Percentiles rank a stretch among this genome's conserved stretches.
Conservation (phyloP, 495 filamentous ascomycete genomes). For the Neurospora sp. region DNA sequence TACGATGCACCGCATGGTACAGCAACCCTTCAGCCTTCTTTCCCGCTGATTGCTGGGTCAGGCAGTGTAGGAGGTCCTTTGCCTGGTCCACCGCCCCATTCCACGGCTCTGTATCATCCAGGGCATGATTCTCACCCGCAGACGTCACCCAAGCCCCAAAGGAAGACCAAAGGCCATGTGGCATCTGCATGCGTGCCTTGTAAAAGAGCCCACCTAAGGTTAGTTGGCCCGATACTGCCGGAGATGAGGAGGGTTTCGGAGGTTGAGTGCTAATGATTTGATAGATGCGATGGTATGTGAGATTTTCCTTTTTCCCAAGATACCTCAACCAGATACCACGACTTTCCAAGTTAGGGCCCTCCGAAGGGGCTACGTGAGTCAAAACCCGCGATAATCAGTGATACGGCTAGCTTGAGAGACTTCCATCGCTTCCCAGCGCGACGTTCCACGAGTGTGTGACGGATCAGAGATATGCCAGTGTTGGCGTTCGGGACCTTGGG, state of each 20-base stretch:
- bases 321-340: neutral
- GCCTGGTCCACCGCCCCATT: constrained; percentile 21
- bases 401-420: neutral
- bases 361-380: neutral
- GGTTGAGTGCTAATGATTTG: constrained; percentile 4
- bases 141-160: constrained; percentile 52
- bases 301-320: neutral
- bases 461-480: neutral
- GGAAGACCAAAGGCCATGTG: constrained; percentile 90
- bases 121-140: constrained; percentile 27
- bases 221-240: constrained; percentile 12
- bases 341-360: neutral
- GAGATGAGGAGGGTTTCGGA: neutral
- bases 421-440: neutral
- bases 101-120: constrained; percentile 22
- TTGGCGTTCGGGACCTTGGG: neutral
- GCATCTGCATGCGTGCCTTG: constrained; percentile 95
- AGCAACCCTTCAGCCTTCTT: constrained; percentile 21
- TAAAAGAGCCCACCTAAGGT: constrained; percentile 85
- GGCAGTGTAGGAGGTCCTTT: constrained; percentile 13
- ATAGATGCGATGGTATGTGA: constrained; percentile 43
- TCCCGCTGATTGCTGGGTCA: constrained; percentile 23
- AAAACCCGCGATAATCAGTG: neutral
- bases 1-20: constrained; percentile 27
- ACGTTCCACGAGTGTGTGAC: neutral